These are phyloP conservation scores for Kwoniella bestiolae DNA, from an alignment of 768 basidiomycete genomes.

Conservation along the genomic window DNA sequence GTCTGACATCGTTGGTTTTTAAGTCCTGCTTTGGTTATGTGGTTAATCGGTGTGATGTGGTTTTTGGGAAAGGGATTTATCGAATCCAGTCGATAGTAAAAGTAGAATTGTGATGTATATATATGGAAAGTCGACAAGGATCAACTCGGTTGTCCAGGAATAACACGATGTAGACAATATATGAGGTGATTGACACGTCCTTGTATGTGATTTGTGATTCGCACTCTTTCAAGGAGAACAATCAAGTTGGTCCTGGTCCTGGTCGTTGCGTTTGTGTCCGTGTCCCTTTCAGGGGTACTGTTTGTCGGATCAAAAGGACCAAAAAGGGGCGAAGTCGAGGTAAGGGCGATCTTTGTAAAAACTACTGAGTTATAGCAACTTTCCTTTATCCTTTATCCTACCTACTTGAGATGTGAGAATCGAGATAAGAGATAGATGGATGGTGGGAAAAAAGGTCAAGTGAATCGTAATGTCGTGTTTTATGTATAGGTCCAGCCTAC, in stretches of 20 bases:
- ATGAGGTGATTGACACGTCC: neutral
- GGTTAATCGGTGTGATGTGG: neutral
- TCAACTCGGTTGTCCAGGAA: neutral
- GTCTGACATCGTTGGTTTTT: slow-evolving; percentile 7
- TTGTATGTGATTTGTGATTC: no score
- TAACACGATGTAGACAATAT: neutral
- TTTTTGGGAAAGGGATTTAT: neutral
- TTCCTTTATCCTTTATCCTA: neutral
- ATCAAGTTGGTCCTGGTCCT: no score
- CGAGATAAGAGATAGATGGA: no score
- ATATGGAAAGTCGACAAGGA: neutral
- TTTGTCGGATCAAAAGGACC: slow-evolving; percentile 1
- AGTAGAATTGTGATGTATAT: neutral
- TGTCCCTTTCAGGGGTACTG: slow-evolving; percentile 10
- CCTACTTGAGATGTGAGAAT: no score
- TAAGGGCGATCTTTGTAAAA: neutral
- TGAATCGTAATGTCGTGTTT: neutral
- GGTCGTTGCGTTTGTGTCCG: neutral
- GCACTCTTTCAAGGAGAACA: neutral
- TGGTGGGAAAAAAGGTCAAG: no score
- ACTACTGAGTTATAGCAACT: neutral
- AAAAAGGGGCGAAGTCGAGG: neutral
- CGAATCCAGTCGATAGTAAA: slow-evolving; percentile 10
- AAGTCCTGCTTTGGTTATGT: neutral
- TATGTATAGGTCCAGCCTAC: neutral